A percentile compares a stretch with the other conserved stretches of the same genome.
Evolutionary conservation across 768 basidiomycete genomes (phyloP).

Genomic region (Cystofilobasidium capitatum): DNA sequence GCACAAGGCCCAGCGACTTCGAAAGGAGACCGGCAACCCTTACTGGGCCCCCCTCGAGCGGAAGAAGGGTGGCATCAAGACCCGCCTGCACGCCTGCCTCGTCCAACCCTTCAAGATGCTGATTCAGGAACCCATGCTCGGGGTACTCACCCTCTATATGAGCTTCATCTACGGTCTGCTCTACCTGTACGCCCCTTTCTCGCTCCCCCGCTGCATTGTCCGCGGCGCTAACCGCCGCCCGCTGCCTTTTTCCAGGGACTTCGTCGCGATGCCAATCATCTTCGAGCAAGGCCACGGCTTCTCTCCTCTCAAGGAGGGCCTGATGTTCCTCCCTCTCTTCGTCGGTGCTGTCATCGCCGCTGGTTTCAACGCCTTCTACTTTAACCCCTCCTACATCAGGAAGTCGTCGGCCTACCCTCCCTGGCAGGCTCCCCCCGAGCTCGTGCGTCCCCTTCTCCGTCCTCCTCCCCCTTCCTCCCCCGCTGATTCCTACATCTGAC

Average conservation of each 20-base stretch:
- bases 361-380: constrained; percentile 34
- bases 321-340: constrained; percentile 40
- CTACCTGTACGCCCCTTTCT: constrained; percentile 40
- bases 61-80: constrained; percentile 29
- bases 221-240: background rate
- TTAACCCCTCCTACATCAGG: constrained; percentile 38
- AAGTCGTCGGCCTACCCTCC: constrained; percentile 35
- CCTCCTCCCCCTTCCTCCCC: constrained; percentile 20
- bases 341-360: constrained; percentile 35
- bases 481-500: background rate
- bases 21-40: constrained; percentile 36
- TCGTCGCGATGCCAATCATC: constrained; percentile 26
- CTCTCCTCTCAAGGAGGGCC: constrained; percentile 36
- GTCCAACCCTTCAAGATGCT: constrained; percentile 39
- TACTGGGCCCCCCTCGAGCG: constrained; percentile 37
- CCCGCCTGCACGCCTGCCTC: constrained; percentile 33
- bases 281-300: constrained; percentile 38
- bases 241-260: background rate
- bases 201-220: constrained; percentile 33
- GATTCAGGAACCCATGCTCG: constrained; percentile 38
- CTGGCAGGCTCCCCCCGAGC: constrained; percentile 29
- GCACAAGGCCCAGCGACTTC: constrained; percentile 36
- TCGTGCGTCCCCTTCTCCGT: constrained; percentile 27
- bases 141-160: constrained; percentile 42
- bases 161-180: constrained; percentile 34